phyloP scores from a whole-genome alignment of 2,329 filamentous ascomycete genomes.

The Trichoderma hamatum region DNA sequence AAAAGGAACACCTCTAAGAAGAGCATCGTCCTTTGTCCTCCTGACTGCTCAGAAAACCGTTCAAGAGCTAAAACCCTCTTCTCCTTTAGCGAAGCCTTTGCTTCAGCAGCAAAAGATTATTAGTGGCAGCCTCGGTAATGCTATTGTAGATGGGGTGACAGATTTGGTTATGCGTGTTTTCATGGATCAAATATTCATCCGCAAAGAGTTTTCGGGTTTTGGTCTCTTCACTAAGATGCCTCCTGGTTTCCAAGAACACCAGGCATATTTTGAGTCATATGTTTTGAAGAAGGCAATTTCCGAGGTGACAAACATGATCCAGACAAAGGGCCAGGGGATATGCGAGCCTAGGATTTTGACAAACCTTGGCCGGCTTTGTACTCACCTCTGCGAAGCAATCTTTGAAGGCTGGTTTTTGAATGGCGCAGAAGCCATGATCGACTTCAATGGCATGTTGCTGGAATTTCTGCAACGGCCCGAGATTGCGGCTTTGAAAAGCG shows the following conservation, averaged over 20 bases:
- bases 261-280: constrained; percentile 93
- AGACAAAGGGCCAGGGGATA: constrained; percentile 71
- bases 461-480: constrained; percentile 90
- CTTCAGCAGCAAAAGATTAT: constrained; percentile 49
- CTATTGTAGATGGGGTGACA: constrained; percentile 74
- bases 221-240: constrained; percentile 85
- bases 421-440: constrained; percentile 78
- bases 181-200: constrained; percentile 78
- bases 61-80: constrained; percentile 59
- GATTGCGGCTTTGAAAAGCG: constrained; percentile 77
- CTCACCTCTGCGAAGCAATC: constrained; percentile 83
- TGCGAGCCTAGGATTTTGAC: constrained; percentile 82
- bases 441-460: constrained; percentile 81
- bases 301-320: constrained; percentile 69
- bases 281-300: constrained; percentile 75
- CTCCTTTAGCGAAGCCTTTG: constrained; percentile 50
- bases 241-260: constrained; percentile 90
- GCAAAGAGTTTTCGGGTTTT: constrained; percentile 90
- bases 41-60: constrained; percentile 71
- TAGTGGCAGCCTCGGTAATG: constrained; percentile 62
- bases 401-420: constrained; percentile 97
- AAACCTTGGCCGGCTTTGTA: constrained; percentile 79
- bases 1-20: constrained; percentile 66
- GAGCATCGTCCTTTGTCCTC: constrained; percentile 89
- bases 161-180: constrained; percentile 81